Evolutionary conservation across 768 basidiomycete genomes (phyloP).

Genomic region (Termitomyces sp.): DNA sequence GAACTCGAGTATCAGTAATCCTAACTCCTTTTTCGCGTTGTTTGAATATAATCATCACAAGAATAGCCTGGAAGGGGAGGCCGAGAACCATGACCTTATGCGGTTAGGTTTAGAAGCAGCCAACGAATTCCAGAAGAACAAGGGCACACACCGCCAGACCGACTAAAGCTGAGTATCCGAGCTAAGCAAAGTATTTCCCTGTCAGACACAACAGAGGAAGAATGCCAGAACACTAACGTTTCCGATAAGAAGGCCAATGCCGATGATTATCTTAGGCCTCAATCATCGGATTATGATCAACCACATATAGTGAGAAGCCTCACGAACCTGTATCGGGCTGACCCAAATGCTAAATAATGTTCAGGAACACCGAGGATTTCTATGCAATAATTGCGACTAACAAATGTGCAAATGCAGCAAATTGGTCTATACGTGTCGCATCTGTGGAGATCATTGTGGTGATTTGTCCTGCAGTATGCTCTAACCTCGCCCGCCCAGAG

Average conservation of each 20-base stretch:
- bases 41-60: constrained; percentile 46
- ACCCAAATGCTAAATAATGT: constrained; percentile 41
- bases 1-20: constrained; percentile 61
- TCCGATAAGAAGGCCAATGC: constrained; percentile 54
- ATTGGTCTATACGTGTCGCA: constrained; percentile 45
- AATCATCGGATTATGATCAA: neutral
- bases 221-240: constrained; percentile 33
- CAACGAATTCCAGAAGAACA: constrained; percentile 4
- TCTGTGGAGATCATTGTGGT: constrained; percentile 70
- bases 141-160: constrained; percentile 38
- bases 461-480: constrained; percentile 60
- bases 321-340: constrained; percentile 50
- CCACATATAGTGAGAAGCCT: neutral
- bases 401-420: constrained; percentile 38
- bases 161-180: constrained; percentile 67
- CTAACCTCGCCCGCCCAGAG: constrained; percentile 50
- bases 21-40: constrained; percentile 52
- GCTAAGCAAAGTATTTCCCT: constrained; percentile 21
- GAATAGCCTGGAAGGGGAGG: constrained; percentile 51
- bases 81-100: constrained; percentile 44
- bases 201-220: neutral
- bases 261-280: constrained; percentile 39
- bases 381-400: constrained; percentile 15
- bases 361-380: neutral
- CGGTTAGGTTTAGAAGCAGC: neutral